Percentiles rank a stretch among this genome's conserved stretches.
phyloP scores from a whole-genome alignment of 2,329 filamentous ascomycete species.

The Aspergillus flavus region DNA sequence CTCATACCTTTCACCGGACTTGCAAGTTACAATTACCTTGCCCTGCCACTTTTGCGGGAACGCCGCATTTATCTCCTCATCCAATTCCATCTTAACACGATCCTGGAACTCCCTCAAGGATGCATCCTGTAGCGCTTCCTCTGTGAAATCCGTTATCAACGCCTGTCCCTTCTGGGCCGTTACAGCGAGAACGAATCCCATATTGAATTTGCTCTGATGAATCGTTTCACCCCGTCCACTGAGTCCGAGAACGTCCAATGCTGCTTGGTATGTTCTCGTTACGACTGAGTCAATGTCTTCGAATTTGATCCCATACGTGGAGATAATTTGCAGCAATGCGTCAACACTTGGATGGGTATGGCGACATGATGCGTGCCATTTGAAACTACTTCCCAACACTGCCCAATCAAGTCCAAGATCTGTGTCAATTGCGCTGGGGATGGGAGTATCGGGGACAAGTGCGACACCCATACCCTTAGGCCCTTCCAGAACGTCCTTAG shows the following conservation, averaged over 20 bases:
- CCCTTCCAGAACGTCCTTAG: neutral
- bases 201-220: neutral
- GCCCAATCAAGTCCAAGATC: neutral
- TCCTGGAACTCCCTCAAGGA: neutral
- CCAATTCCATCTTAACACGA: neutral
- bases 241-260: neutral
- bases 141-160: neutral
- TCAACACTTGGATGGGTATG: neutral
- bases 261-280: neutral
- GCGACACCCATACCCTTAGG: neutral
- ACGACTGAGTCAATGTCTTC: neutral
- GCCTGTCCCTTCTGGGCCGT: neutral
- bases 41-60: neutral
- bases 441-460: neutral
- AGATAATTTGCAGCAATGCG: neutral
- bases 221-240: neutral
- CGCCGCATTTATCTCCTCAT: neutral
- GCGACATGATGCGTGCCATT: neutral
- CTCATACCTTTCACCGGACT: neutral
- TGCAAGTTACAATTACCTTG: neutral
- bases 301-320: neutral
- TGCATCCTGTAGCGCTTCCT: neutral
- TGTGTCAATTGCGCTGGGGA: neutral
- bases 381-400: neutral
- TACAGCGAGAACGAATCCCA: neutral